Evolutionary conservation across 176 grass and related monocot genomes (phyloP).

Genomic region (Aegilops longissima): DNA sequence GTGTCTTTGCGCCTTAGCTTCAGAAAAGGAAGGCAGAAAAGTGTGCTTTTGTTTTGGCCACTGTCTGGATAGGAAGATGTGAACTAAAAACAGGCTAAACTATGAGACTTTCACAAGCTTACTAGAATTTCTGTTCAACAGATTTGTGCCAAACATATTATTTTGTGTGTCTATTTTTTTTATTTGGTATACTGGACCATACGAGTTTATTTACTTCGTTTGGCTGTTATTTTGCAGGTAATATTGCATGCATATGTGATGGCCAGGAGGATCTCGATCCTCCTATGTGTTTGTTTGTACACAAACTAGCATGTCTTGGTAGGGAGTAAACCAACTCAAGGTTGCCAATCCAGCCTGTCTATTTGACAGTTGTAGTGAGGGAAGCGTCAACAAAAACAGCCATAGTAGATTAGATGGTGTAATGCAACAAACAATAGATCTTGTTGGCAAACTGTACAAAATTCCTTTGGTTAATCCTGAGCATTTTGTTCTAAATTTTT

Average conservation of each 20-base stretch:
- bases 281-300: slow-evolving; percentile 26
- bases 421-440: neutral
- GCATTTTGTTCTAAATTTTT: neutral
- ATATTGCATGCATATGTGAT: slow-evolving; percentile 7
- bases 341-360: slow-evolving; percentile 13
- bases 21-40: neutral
- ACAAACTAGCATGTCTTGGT: neutral
- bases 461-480: neutral
- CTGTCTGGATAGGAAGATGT: neutral
- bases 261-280: neutral
- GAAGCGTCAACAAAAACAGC: neutral
- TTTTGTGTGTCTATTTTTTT: neutral
- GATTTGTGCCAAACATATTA: neutral
- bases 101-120: neutral
- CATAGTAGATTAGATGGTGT: neutral
- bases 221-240: slow-evolving; percentile 1
- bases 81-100: neutral
- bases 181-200: neutral
- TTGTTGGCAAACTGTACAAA: slow-evolving; percentile 24
- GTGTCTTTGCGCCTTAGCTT: neutral
- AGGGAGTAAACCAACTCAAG: neutral
- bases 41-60: neutral
- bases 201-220: neutral
- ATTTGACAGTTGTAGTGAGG: neutral
- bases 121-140: neutral